phyloP scores from a whole-genome alignment of 2,329 filamentous ascomycete species.

The Dactylellina haptotyla region DNA sequence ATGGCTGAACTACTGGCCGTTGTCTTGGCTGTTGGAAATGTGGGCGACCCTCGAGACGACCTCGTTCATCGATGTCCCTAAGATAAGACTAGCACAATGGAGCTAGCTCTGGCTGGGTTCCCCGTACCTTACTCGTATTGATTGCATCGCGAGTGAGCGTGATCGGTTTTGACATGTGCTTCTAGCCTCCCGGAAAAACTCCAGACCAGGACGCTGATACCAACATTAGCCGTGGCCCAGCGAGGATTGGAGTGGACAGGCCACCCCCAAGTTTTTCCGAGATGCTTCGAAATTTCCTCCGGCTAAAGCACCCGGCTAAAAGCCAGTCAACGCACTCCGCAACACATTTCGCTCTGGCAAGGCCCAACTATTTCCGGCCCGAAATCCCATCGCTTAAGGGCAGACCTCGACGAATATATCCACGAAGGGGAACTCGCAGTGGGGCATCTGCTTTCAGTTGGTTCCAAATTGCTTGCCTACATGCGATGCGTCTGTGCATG shows the following conservation, averaged over 20 bases:
- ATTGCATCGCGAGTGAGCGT: background rate
- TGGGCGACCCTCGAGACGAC: background rate
- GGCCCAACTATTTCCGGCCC: conserved; percentile 29
- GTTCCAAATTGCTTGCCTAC: conserved; percentile 27
- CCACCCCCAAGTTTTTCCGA: conserved; percentile 34
- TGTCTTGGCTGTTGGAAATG: too few relatives aligned
- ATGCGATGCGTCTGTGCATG: conserved; percentile 26
- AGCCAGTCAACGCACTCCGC: background rate
- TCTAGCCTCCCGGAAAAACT: conserved; percentile 47
- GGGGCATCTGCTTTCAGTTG: conserved; percentile 18
- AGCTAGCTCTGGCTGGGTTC: background rate
- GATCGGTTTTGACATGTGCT: conserved; percentile 11
- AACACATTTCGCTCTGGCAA: conserved; percentile 14
- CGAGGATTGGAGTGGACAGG: too few relatives aligned
- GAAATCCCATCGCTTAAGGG: conserved; percentile 39
- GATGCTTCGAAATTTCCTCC: conserved; percentile 10
- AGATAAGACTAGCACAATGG: background rate
- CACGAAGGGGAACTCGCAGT: conserved; percentile 8
- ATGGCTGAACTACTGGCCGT: too few relatives aligned
- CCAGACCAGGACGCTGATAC: background rate
- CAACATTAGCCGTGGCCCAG: conserved; percentile 24
- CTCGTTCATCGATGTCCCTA: too few relatives aligned
- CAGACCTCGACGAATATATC: background rate
- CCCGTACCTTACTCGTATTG: background rate
- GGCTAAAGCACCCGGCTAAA: conserved; percentile 34